Percentiles rank a stretch among this genome's conserved stretches.
phyloP scores from a whole-genome alignment of 1,139 yeast genomes.

The Starmera stellimalicola region DNA sequence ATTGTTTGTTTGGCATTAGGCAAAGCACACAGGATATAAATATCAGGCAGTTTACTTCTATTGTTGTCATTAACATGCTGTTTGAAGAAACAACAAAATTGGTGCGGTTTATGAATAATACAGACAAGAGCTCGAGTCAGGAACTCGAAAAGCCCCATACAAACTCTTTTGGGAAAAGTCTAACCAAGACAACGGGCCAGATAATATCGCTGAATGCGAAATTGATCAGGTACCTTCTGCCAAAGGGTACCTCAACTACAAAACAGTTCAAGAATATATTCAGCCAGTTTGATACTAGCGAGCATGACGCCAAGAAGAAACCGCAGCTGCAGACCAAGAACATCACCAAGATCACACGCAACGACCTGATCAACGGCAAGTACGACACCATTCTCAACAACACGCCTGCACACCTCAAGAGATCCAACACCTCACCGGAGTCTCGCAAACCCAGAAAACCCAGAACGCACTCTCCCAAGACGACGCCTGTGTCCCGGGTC shows the following conservation, averaged over 20 bases:
- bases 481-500: background rate
- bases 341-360: constrained; percentile 3
- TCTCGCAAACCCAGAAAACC: background rate
- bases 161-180: background rate
- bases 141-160: background rate
- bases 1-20: no score
- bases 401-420: background rate
- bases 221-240: background rate
- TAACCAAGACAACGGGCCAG: background rate
- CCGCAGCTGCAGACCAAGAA: constrained; percentile 1
- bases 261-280: background rate
- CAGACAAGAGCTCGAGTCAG: no score
- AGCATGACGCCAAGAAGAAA: background rate
- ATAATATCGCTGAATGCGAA: background rate
- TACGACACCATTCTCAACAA: constrained; percentile 1
- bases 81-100: no score
- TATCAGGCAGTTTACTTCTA: no score
- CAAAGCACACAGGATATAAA: no score
- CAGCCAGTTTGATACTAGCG: background rate
- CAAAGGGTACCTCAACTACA: background rate
- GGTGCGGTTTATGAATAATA: no score
- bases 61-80: no score
- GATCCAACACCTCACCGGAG: background rate
- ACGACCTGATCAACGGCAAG: constrained; percentile 4
- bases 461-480: background rate